A percentile compares a stretch with the other conserved stretches of the same genome.
Evolutionary conservation across 805 yeast genomes (phyloP).

Genomic region (Hanseniaspora guilliermondii): DNA sequence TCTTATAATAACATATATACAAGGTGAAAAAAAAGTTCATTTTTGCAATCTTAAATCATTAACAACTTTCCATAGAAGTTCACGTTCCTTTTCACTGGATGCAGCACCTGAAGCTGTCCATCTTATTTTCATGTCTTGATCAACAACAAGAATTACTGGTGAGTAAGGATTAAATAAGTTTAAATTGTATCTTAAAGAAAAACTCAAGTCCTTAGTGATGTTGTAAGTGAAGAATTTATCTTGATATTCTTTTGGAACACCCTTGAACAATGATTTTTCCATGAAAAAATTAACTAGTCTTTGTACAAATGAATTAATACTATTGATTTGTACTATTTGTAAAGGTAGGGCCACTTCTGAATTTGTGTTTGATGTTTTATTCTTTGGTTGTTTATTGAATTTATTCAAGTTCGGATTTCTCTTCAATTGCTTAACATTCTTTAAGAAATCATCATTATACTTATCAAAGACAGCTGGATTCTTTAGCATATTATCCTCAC

Average conservation of each 20-base stretch:
- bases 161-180: slow-evolving; percentile 63
- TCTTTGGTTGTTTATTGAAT: not conserved
- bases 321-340: slow-evolving; percentile 10
- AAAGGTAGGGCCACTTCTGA: not conserved
- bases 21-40: slow-evolving; percentile 21
- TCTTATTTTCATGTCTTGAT: slow-evolving; percentile 58
- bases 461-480: not conserved
- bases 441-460: not conserved
- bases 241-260: slow-evolving; percentile 39
- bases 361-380: not conserved
- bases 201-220: slow-evolving; percentile 40
- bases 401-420: not conserved
- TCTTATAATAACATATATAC: not conserved
- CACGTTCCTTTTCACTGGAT: slow-evolving; percentile 44
- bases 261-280: slow-evolving; percentile 33
- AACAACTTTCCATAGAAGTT: slow-evolving; percentile 53
- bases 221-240: slow-evolving; percentile 52
- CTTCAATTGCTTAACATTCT: not conserved
- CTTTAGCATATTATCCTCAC: not conserved
- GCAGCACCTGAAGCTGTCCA: slow-evolving; percentile 90
- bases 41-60: slow-evolving; percentile 41
- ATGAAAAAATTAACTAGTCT: slow-evolving; percentile 25
- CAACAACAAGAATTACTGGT: slow-evolving; percentile 75
- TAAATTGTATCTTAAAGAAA: slow-evolving; percentile 44
- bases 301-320: slow-evolving; percentile 2